These are phyloP conservation scores for Hyaloscypha hepaticicola DNA, from an alignment of 495 filamentous ascomycete species.

Conservation along the genomic window DNA sequence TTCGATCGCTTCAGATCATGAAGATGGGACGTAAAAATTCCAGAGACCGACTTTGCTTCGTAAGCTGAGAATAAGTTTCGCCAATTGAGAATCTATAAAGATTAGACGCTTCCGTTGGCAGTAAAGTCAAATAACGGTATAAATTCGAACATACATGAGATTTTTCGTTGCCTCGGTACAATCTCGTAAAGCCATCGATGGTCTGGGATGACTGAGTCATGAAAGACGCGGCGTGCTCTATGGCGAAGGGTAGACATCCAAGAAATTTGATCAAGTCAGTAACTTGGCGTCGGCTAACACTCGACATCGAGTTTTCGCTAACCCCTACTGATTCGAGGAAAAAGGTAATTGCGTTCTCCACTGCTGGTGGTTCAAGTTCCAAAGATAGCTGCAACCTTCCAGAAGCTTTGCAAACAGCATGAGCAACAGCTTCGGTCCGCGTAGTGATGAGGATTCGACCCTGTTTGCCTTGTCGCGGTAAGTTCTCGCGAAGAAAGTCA, in stretches of 20 bases:
- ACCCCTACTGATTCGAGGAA: neutral
- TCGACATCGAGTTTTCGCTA: neutral
- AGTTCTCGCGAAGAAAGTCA: neutral
- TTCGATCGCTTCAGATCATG: neutral
- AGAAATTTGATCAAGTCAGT: neutral
- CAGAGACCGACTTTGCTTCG: neutral
- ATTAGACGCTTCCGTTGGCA: neutral
- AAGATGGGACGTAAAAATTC: neutral
- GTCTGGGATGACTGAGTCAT: neutral
- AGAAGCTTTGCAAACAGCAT: neutral
- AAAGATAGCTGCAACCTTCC: neutral
- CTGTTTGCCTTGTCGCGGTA: neutral
- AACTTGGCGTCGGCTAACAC: neutral
- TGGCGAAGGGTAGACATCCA: neutral
- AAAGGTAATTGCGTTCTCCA: neutral
- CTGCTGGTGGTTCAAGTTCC: neutral
- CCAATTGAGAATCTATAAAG: neutral
- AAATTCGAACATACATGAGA: neutral
- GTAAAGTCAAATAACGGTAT: neutral
- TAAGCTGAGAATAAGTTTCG: neutral
- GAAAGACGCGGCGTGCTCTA: neutral
- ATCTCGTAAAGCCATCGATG: neutral
- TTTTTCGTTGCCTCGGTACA: neutral
- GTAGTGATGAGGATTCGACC: conserved; percentile 1
- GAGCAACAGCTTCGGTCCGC: neutral